Conservation (phyloP, 164 flowering plant genomes). For the Liriodendron chinense region DNA sequence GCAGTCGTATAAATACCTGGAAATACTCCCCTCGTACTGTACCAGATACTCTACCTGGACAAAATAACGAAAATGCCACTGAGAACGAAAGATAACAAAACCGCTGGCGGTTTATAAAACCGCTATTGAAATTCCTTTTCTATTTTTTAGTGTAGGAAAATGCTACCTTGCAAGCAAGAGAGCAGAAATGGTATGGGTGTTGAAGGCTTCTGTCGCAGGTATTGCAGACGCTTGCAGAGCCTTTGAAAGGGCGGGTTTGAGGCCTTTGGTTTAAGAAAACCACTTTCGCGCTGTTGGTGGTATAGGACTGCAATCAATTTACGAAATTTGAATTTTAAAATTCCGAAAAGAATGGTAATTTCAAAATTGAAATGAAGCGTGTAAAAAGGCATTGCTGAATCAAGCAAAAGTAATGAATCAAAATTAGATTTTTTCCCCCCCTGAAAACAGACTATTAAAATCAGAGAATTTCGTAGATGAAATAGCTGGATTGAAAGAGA, state of each 20-base stretch:
- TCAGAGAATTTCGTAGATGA: too few species aligned
- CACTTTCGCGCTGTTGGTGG: constrained; percentile 33
- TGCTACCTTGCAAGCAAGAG: constrained; percentile 35
- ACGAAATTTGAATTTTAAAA: not conserved
- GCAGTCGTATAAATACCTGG: constrained; percentile 22
- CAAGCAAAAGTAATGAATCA: too few species aligned
- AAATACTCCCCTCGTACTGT: constrained; percentile 17
- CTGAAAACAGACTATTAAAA: not conserved
- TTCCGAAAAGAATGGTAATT: not conserved
- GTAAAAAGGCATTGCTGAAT: too few species aligned
- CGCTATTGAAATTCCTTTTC: not conserved
- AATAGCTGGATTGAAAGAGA: not conserved
- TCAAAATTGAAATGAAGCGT: not conserved
- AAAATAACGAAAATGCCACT: not conserved
- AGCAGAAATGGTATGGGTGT: constrained; percentile 30
- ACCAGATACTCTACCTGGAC: constrained; percentile 20
- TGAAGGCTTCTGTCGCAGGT: constrained; percentile 29
- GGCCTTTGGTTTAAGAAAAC: constrained; percentile 34
- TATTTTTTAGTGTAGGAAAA: not conserved
- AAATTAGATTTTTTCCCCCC: too few species aligned
- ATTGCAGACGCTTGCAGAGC: constrained; percentile 23
- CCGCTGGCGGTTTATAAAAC: not conserved
- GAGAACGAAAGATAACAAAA: not conserved
- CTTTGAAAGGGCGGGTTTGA: constrained; percentile 24
- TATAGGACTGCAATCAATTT: constrained; percentile 23